Evolutionary conservation across 768 basidiomycete species (phyloP), one percentile per base, ranked within the genome.

Genomic region (Phanerochaete sordida): DNA sequence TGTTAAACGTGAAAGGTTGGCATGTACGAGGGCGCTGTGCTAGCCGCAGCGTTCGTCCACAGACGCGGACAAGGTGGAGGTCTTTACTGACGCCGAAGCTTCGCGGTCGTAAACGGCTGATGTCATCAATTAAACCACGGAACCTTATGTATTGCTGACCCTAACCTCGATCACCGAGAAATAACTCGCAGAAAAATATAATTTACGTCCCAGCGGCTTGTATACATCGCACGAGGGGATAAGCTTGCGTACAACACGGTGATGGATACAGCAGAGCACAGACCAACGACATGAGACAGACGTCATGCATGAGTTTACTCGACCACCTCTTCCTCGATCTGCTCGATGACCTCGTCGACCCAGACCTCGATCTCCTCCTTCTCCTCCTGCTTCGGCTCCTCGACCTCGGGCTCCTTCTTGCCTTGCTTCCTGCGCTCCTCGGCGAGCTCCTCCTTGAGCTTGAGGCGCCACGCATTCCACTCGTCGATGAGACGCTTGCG

Each of bases 391-490:
- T 81, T 79, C 6, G 75, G 75, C 23, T 64, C 67, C 64, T 67
- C 65, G 60, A 67, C 71, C 27, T 56, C 66, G 74, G 63, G 73
- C 39, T 43, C 71, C 27, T 72, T 73, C 65, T 71, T 77, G 56
- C 75, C 73, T 15, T 75, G 73, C 56, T 75, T 77, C 63, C 73
- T 65, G 49, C 75, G 61, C 62, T 84, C 84, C 55, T 86, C 86
- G 35, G 79, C 81, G 57, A 88, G 58, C 65, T 91, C 85, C 63
- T 82, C 83, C 71, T 81, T 85, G 65, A 88, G 86, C 63, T 84
- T 81, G 24, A 78, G 67, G 54, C 96, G 85, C 97, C 97, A 98
- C 45, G 96, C 93, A 75, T 99, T 97, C 97, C 97, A 99, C 76
- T 99, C 97, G 69, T 97, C 93, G 66, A 98, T 90, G 56, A 98